phyloP scores from a whole-genome alignment of 139 green algal genomes.

The Penium margaritaceum region DNA sequence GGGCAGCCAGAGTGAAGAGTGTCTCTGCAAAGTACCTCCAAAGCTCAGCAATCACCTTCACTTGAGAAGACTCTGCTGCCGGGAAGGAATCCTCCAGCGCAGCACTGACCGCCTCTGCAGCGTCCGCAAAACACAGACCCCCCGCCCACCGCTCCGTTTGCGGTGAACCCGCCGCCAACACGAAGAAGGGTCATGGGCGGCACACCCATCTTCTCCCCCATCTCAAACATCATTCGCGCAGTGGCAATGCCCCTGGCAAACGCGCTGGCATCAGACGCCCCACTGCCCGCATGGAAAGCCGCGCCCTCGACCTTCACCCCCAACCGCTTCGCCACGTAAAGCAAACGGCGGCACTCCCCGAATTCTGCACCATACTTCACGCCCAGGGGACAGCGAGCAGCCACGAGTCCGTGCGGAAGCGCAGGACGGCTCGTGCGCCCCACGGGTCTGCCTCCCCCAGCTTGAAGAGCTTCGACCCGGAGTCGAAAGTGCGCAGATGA shows the following conservation, averaged over 20 bases:
- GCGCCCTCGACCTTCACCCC: conserved; percentile 74
- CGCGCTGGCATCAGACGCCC: conserved; percentile 57
- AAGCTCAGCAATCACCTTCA: conserved; percentile 90
- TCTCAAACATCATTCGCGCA: conserved; percentile 66
- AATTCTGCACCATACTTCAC: conserved; percentile 82
- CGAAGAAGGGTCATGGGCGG: conserved; percentile 81
- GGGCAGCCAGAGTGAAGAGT: conserved; percentile 62
- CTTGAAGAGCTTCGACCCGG: conserved; percentile 82
- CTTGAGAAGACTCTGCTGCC: no score
- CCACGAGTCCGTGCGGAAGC: conserved; percentile 73
- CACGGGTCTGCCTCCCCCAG: conserved; percentile 64
- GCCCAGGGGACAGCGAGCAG: conserved; percentile 64
- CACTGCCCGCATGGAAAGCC: conserved; percentile 90
- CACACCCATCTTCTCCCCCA: conserved; percentile 61
- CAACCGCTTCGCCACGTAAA: conserved; percentile 56
- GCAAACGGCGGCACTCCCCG: conserved; percentile 53
- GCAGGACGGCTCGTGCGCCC: conserved; percentile 67
- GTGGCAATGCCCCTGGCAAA: conserved; percentile 67
- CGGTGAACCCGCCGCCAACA: conserved; percentile 89
- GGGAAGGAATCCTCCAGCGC: conserved; percentile 80
- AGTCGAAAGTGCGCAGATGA: conserved; percentile 88
- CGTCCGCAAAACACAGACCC: conserved; percentile 69
- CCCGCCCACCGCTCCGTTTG: conserved; percentile 13
- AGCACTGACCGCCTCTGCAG: conserved; percentile 72
- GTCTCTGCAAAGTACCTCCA: conserved; percentile 92